Percentiles rank a stretch among this genome's conserved stretches.
Conservation (phyloP, 2,329 filamentous ascomycete species). For the Dryadomyces quercivorus region DNA sequence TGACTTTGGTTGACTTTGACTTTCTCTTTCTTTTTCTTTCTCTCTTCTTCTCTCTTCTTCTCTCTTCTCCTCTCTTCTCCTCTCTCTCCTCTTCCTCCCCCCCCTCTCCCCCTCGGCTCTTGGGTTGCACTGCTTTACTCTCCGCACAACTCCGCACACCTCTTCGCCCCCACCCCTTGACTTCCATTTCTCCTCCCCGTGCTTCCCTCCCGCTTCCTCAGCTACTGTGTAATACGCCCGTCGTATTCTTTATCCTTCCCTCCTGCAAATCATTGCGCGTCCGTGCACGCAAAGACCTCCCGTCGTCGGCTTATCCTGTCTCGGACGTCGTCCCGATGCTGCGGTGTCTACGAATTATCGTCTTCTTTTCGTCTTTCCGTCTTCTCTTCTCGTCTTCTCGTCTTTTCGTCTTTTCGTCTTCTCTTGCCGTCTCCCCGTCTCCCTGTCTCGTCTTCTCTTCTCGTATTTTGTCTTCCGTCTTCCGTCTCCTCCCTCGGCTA, state of each 20-base stretch:
- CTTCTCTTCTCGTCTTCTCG: not conserved
- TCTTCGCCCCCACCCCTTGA: not conserved
- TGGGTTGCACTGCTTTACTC: not conserved
- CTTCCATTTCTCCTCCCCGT: no score
- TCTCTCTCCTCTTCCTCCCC: not conserved
- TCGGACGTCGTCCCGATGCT: no score
- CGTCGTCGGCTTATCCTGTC: no score
- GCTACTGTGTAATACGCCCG: no score
- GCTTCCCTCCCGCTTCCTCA: no score
- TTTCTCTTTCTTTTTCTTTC: not conserved
- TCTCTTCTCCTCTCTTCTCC: not conserved
- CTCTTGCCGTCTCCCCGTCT: no score
- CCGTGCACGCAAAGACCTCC: no score
- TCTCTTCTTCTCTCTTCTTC: not conserved
- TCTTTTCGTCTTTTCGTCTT: not conserved
- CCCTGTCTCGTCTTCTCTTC: not conserved
- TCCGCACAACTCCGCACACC: not conserved
- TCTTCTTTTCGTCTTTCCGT: not conserved
- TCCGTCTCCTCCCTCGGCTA: no score
- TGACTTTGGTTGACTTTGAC: no score
- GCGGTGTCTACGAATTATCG: not conserved
- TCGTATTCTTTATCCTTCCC: no score
- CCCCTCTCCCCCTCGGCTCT: not conserved
- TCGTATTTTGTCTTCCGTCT: not conserved
- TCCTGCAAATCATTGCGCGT: no score